Evolutionary conservation across 2,329 filamentous ascomycete species (phyloP), one percentile per base, ranked within the genome.

Genomic region (Microdochium bolleyi): DNA sequence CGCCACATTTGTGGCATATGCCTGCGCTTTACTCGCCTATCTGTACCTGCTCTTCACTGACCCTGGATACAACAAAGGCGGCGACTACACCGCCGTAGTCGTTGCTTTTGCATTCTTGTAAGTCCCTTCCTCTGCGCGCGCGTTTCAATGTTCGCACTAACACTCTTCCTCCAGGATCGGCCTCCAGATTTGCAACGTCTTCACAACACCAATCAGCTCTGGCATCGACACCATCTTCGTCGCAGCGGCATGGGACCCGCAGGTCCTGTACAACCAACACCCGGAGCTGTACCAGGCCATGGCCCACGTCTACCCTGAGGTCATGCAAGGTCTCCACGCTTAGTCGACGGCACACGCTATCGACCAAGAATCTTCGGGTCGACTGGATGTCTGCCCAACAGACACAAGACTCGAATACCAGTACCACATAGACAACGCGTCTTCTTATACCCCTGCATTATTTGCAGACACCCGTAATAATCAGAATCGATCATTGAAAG

Each of bases 171-270:
- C 3, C 24, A 49, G 48, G n/a, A 92, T 96, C 57, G 92, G 92
- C 7, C 72, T 96, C 58, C 92, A 96, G 68, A 87, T 96, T 55
- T 88, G 86, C 66, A 88, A 95, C 67, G 82, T 95, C 57, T 95
- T 96, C 71, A 88, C 92, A 32, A 92, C 89, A 0, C 92, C 92
- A 1, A 76, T 97, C 53, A 85, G 85, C 57, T 92, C 86, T 61
- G 92, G 92, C n/a, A 83, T 95, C 57, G 88, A 95, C 60, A 95
- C 92, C 0, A 88, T 96, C 56, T 96, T 96, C 61, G 89, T 96
- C 0, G 91, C 89, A 0, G 73, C 79, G 48, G 82, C 81, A 0
- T 86, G 83, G 78, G 82, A 85, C 49, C 83, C 83, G 0, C 79
- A 87, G 63, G 87, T 92, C 9, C 73, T 96, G 73, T 86, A 90